Conservation (phyloP, 2,329 filamentous ascomycete genomes). For the Chrysoporthe cubensis region DNA sequence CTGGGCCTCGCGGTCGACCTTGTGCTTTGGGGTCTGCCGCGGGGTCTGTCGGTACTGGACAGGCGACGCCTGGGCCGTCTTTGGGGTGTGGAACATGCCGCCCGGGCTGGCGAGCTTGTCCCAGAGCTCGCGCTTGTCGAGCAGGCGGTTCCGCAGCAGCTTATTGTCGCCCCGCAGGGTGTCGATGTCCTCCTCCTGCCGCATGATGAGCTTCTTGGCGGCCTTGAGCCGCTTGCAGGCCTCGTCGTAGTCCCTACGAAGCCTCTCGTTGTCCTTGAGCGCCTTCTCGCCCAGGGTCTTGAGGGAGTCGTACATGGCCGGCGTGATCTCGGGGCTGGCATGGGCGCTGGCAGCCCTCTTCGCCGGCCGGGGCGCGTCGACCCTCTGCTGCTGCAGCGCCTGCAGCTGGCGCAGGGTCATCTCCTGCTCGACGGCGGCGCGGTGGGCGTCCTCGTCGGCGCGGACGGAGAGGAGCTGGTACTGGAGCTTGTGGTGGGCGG, state of each 20-base stretch:
- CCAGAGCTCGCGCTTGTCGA: slow-evolving; percentile 87
- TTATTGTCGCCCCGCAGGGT: slow-evolving; percentile 75
- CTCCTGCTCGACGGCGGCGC: slow-evolving; percentile 87
- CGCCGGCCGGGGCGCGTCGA: slow-evolving; percentile 9
- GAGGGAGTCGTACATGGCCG: slow-evolving; percentile 62
- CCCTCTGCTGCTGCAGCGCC: slow-evolving; percentile 69
- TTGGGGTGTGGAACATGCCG: slow-evolving; percentile 67
- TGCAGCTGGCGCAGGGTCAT: slow-evolving; percentile 90
- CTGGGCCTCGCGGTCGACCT: slow-evolving; percentile 51
- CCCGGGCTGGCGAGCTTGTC: slow-evolving; percentile 78
- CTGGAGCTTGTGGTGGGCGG: slow-evolving; percentile 89
- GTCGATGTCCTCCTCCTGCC: slow-evolving; percentile 74
- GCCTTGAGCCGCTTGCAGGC: slow-evolving; percentile 69
- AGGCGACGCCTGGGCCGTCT: slow-evolving; percentile 50
- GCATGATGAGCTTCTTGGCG: slow-evolving; percentile 78
- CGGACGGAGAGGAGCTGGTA: slow-evolving; percentile 84
- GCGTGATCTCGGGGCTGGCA: slow-evolving; percentile 56
- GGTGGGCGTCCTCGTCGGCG: slow-evolving; percentile 81
- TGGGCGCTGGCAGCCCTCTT: slow-evolving; percentile 56
- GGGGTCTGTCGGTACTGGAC: slow-evolving; percentile 52
- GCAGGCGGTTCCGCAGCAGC: slow-evolving; percentile 79
- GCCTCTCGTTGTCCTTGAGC: slow-evolving; percentile 65
- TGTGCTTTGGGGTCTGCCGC: slow-evolving; percentile 54
- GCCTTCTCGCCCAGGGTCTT: slow-evolving; percentile 69
- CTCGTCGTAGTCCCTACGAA: slow-evolving; percentile 67